A percentile compares a stretch with the other conserved stretches of the same genome.
Evolutionary conservation across 169 alveolate species (phyloP).

Genomic region (Amoebophrya sp.): DNA sequence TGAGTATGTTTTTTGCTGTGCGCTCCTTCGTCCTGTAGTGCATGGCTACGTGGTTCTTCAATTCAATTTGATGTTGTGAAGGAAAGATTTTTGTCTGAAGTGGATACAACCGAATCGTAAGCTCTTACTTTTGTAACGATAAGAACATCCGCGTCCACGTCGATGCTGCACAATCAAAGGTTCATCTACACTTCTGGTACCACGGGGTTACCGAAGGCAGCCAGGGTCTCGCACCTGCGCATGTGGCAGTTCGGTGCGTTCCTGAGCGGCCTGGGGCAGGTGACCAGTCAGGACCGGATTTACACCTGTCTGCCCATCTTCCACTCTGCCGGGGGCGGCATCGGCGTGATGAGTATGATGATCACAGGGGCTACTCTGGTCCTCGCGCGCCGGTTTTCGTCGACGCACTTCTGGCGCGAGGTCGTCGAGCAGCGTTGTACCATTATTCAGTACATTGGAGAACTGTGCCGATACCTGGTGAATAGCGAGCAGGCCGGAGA

Average conservation of each 20-base stretch:
- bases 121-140: too few species aligned
- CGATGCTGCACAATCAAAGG: too few species aligned
- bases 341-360: constrained; percentile 14
- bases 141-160: too few species aligned
- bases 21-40: too few species aligned
- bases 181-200: constrained; percentile 35
- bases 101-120: too few species aligned
- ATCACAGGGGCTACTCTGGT: constrained; percentile 18
- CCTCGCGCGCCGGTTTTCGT: constrained; percentile 7
- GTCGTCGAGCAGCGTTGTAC: background rate
- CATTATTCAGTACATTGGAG: constrained; percentile 1
- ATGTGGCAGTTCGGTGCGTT: constrained; percentile 28
- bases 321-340: constrained; percentile 37
- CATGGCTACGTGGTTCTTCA: too few species aligned
- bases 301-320: constrained; percentile 34
- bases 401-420: constrained; percentile 20
- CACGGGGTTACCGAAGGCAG: constrained; percentile 34
- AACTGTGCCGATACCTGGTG: background rate
- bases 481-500: background rate
- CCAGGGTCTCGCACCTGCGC: constrained; percentile 1
- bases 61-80: too few species aligned
- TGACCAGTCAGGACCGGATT: background rate
- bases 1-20: too few species aligned
- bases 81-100: too few species aligned
- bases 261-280: background rate